These are phyloP conservation scores for Sarocladiaceae sp. DNA, from an alignment of 2,329 filamentous ascomycete species.

Conservation along the genomic window DNA sequence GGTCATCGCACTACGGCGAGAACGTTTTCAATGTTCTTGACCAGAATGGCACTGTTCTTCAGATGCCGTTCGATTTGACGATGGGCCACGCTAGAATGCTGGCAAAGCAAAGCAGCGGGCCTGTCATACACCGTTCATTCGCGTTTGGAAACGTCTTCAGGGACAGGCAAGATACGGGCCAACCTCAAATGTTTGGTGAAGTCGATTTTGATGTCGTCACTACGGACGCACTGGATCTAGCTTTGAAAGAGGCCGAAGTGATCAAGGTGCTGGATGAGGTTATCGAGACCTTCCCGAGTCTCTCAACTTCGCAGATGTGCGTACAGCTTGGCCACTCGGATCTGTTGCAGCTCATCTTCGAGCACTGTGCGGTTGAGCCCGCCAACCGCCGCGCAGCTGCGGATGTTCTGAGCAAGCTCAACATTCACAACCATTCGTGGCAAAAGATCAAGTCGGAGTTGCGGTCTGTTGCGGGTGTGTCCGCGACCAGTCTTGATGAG, in stretches of 20 bases:
- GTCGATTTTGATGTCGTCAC: constrained; percentile 97
- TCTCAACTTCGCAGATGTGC: constrained; percentile 68
- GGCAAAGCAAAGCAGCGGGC: constrained; percentile 58
- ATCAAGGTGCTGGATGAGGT: constrained; percentile 94
- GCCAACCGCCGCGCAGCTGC: constrained; percentile 66
- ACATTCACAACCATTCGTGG: constrained; percentile 75
- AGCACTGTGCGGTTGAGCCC: constrained; percentile 73
- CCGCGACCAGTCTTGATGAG: constrained; percentile 85
- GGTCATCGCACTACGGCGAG: constrained; percentile 66
- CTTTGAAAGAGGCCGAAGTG: constrained; percentile 86
- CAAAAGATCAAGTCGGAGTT: constrained; percentile 77
- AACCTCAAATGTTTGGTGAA: constrained; percentile 77
- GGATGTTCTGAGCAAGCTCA: constrained; percentile 79
- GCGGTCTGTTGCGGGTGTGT: constrained; percentile 72
- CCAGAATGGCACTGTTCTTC: constrained; percentile 76
- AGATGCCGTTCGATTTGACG: constrained; percentile 90
- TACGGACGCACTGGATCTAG: constrained; percentile 69
- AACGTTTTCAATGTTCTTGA: constrained; percentile 78
- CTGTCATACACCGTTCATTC: constrained; percentile 68
- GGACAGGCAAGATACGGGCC: constrained; percentile 69
- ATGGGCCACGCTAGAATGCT: constrained; percentile 81
- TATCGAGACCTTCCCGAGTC: constrained; percentile 68
- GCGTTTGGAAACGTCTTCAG: constrained; percentile 85
- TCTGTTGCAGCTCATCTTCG: constrained; percentile 80
- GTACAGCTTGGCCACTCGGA: constrained; percentile 88